A percentile compares a stretch with the other conserved stretches of the same genome.
Evolutionary conservation across 1,284 basidiomycete species (phyloP).

Genomic region (Mycena sp.): DNA sequence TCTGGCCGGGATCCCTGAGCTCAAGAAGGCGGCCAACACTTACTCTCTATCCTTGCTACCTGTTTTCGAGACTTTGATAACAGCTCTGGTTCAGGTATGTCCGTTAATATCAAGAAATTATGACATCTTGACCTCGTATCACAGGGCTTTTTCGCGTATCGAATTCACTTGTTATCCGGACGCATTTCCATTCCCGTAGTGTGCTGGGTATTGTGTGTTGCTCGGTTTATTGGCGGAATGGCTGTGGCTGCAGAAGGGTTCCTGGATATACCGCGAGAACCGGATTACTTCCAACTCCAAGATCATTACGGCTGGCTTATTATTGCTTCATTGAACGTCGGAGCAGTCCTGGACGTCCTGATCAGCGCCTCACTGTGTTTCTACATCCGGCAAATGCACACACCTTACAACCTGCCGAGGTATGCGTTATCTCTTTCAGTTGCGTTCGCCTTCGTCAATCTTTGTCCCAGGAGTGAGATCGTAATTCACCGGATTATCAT

Average conservation of each 20-base stretch:
- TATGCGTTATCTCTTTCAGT: neutral
- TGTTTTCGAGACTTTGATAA: constrained; percentile 32
- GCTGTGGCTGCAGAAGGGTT: constrained; percentile 27
- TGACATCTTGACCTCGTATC: neutral
- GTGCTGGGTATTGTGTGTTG: constrained; percentile 27
- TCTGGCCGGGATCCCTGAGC: constrained; percentile 13
- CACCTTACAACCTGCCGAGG: constrained; percentile 4
- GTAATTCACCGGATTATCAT: constrained; percentile 29
- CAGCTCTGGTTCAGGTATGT: constrained; percentile 32
- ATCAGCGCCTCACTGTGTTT: constrained; percentile 32
- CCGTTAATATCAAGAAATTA: neutral
- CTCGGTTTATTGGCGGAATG: constrained; percentile 28
- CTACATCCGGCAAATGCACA: constrained; percentile 25
- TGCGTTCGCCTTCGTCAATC: neutral
- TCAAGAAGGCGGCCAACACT: constrained; percentile 24
- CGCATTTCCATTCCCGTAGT: constrained; percentile 21
- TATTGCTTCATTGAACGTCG: constrained; percentile 25
- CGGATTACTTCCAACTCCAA: constrained; percentile 26
- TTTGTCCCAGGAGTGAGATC: constrained; percentile 9
- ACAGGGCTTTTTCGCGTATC: constrained; percentile 34
- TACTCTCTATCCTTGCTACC: constrained; percentile 27
- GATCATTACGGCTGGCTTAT: constrained; percentile 33
- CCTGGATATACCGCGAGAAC: constrained; percentile 30
- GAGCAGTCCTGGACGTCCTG: constrained; percentile 31
- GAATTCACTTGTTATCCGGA: constrained; percentile 30